Evolutionary conservation across 2,329 filamentous ascomycete genomes (phyloP), one percentile per base, ranked within the genome.

Genomic region (Hirsutella minnesotensis): DNA sequence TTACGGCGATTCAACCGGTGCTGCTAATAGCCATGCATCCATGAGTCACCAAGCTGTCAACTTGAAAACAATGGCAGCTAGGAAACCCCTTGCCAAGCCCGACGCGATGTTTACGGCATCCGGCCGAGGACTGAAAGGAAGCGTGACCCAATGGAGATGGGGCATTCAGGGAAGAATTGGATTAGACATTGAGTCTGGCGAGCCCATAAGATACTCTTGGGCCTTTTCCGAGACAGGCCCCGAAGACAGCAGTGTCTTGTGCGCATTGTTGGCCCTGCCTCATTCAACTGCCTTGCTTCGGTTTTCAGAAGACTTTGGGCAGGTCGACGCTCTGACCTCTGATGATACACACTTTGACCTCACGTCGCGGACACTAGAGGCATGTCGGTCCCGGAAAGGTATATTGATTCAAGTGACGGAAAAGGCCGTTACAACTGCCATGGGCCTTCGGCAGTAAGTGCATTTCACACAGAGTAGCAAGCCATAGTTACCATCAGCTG

Each of bases 141-240:
- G 73, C 8, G 65, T 90, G 20, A 75, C 77, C 3, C 83, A 90
- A 53, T 68, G 86, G 47, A 74, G 83, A 47, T 69, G 78, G 57
- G 85, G 86, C 4, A 63, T 86, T 22, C 77, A 83, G 53, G 85
- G 82, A 16, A 77, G 73, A 44, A 76, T 86, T 49, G 77, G 74
- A 2, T 53, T 77, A 5, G 72, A 78, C 19, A 63, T 79, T 10
- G 70, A 75, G 19, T 71, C 68, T 36, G 63, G 61, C 8, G 62
- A 64, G 7, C 64, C 67, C 2, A 66, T 77, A 27, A 70, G 66
- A 40, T 64, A 69, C 39, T 70, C 67, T 15, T 81, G 77, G 75
- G 62, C 70, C 12, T 66, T 81, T 27, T 59, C 51, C 8, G 44
- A 53, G 9, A 48, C 56, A 5, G 43, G 45, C 9, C 39, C 19